phyloP scores from a whole-genome alignment of 306 rosid species.

The Cajanus cajan region DNA sequence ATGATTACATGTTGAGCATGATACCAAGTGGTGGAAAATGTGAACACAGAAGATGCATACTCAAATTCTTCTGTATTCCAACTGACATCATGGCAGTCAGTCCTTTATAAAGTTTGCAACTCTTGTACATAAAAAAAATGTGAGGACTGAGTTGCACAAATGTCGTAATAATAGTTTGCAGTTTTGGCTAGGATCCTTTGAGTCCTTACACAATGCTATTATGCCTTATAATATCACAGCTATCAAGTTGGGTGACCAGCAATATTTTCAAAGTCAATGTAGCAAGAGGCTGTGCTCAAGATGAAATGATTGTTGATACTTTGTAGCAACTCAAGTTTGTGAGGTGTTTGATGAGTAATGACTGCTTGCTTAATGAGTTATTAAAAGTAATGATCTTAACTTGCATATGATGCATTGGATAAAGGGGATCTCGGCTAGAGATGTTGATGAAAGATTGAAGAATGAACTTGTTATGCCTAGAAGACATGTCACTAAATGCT shows the following conservation, averaged over 20 bases:
- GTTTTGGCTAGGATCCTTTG: conserved; percentile 45
- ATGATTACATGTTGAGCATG: conserved; percentile 37
- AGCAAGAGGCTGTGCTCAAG: conserved; percentile 26
- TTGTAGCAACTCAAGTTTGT: conserved; percentile 34
- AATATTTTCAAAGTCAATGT: conserved; percentile 30
- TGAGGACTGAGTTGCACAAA: conserved; percentile 49
- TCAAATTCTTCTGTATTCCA: conserved; percentile 16
- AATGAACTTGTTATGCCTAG: too few relatives aligned
- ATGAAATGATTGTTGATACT: conserved; percentile 41
- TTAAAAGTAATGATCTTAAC: background rate
- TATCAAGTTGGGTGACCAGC: background rate
- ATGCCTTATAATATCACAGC: background rate
- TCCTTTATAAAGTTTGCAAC: conserved; percentile 32
- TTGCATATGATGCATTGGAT: background rate
- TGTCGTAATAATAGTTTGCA: conserved; percentile 31
- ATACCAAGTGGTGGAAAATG: conserved; percentile 8
- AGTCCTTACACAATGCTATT: conserved; percentile 29
- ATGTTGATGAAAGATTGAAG: conserved; percentile 47
- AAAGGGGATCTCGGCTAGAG: background rate
- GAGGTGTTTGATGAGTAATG: background rate
- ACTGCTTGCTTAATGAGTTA: background rate
- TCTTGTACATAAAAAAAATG: conserved; percentile 26
- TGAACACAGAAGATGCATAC: conserved; percentile 21
- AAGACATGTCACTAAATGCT: conserved; percentile 29
- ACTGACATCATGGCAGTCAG: background rate